Conservation (phyloP, 371 early-diverging fungal species). For the Mucor velutinosus region DNA sequence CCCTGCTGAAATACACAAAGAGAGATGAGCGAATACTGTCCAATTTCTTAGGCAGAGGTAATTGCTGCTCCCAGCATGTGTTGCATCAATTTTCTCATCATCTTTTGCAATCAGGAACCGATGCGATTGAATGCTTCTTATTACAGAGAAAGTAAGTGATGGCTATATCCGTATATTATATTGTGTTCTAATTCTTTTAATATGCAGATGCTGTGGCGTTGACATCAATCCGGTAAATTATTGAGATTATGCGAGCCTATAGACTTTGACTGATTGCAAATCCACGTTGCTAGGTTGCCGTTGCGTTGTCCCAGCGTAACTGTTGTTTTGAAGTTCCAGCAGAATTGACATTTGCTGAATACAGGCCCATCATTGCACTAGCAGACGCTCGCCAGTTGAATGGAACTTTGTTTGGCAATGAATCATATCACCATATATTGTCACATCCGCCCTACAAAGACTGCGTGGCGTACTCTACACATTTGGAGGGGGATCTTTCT, state of each 20-base stretch:
- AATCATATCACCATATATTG: constrained; percentile 82
- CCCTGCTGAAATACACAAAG: constrained; percentile 73
- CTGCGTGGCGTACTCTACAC: constrained; percentile 77
- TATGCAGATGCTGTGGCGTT: constrained; percentile 72
- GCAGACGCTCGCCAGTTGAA: constrained; percentile 71
- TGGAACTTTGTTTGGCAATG: constrained; percentile 63
- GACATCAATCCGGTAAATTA: constrained; percentile 84
- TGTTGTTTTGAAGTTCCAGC: constrained; percentile 82
- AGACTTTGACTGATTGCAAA: background rate
- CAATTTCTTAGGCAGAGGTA: constrained; percentile 89
- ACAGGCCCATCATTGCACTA: constrained; percentile 82
- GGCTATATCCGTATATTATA: no score
- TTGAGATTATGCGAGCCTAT: background rate
- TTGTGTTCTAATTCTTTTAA: no score
- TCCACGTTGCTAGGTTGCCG: constrained; percentile 60
- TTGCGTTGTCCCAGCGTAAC: constrained; percentile 82
- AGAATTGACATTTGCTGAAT: constrained; percentile 70
- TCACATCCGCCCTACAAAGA: constrained; percentile 96
- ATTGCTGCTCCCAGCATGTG: background rate
- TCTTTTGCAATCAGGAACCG: constrained; percentile 58
- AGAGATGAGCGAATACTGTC: constrained; percentile 82
- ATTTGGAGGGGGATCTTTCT: constrained; percentile 83
- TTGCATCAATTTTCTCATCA: background rate
- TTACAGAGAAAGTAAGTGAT: constrained; percentile 67
- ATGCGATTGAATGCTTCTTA: constrained; percentile 90